Evolutionary conservation across 2,329 filamentous ascomycete species (phyloP).

Genomic region (Pochonia chlamydosporia): DNA sequence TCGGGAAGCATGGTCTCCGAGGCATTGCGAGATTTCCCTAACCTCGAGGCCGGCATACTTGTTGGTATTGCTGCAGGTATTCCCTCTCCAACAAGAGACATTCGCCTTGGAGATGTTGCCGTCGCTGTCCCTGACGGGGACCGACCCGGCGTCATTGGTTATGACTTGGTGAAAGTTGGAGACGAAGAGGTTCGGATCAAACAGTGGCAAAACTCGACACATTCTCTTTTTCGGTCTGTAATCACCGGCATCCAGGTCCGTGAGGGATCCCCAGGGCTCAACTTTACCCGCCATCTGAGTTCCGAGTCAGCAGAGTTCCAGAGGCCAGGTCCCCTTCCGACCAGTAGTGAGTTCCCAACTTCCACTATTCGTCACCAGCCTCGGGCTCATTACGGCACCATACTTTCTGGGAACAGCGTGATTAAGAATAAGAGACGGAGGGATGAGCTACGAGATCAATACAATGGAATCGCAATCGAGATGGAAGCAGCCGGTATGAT

Average conservation of each 20-base stretch:
- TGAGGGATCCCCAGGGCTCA: no score
- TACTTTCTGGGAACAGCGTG: conserved; percentile 27
- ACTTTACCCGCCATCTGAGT: no score
- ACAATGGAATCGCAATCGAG: conserved; percentile 25
- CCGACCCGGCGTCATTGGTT: background rate
- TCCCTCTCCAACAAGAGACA: background rate
- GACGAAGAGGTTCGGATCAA: no score
- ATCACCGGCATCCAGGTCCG: no score
- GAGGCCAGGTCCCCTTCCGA: background rate
- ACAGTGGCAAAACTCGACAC: background rate
- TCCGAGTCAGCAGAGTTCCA: background rate
- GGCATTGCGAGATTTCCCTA: no score
- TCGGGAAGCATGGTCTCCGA: no score
- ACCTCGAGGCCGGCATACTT: background rate
- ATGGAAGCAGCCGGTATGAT: conserved; percentile 27
- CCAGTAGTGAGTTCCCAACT: no score
- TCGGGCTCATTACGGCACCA: conserved; percentile 8
- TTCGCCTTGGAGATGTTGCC: background rate
- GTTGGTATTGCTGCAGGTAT: background rate
- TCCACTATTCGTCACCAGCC: no score
- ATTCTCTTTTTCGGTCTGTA: no score
- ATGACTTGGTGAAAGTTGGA: background rate
- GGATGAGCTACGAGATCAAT: conserved; percentile 19
- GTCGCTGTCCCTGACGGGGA: background rate
- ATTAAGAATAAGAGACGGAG: conserved; percentile 19